Evolutionary conservation across 2,329 filamentous ascomycete species (phyloP), one percentile per base, ranked within the genome.

Genomic region (Xylogone sp.): DNA sequence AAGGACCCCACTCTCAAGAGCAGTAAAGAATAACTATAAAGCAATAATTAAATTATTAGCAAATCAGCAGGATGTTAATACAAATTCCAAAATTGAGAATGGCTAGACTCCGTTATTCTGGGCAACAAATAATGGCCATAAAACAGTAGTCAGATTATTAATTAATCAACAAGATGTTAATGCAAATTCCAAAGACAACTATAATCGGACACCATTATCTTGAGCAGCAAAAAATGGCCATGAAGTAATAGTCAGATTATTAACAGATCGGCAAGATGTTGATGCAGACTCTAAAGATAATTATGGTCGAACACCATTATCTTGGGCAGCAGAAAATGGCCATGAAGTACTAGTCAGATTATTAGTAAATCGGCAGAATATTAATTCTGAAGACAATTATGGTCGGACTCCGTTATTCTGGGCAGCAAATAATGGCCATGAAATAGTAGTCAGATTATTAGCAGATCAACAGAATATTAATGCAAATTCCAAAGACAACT

Each of bases 341-440:
- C 50, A 55, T 34, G 31, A 55, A 13, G 42, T 20, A 10, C 19
- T 53, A 13, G 51, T 51, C 8, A 19, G 24, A 34, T 29, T 53
- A 16, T 29, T 53, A 16, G 7, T n/a, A n/a, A n/a, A n/a, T n/a
- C n/a, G n/a, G n/a, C n/a, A n/a, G n/a, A n/a, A n/a, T n/a, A n/a
- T n/a, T n/a, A n/a, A n/a, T n/a, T n/a, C n/a, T n/a, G n/a, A n/a
- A n/a, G n/a, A n/a, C n/a, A n/a, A n/a, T n/a, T n/a, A n/a, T n/a
- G n/a, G n/a, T n/a, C n/a, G n/a, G n/a, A n/a, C n/a, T n/a, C n/a
- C n/a, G n/a, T n/a, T n/a, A n/a, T n/a, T n/a, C n/a, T n/a, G n/a
- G n/a, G n/a, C n/a, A n/a, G n/a, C n/a, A 31, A 31, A 31, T 7
- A 31, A 7, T 13, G 13, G 7, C 27, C 13, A n/a, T n/a, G n/a